Conservation (phyloP, 2,329 filamentous ascomycete genomes). For the Ophiostoma tasmaniense region DNA sequence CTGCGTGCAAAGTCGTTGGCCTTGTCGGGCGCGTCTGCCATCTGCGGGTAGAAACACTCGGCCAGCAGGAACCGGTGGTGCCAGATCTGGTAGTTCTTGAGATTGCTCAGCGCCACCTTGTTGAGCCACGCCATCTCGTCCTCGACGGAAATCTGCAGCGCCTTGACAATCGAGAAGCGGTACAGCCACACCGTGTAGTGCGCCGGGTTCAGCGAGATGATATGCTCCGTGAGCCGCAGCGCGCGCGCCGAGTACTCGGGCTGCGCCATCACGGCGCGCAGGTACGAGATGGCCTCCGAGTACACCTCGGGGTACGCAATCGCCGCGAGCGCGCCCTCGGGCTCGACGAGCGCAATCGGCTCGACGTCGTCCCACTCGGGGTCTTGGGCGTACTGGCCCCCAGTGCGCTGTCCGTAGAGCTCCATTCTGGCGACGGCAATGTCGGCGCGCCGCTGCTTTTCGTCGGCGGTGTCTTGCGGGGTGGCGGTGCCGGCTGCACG, state of each 20-base stretch:
- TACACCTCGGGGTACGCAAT: slow-evolving; percentile 91
- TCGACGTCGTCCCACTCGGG: slow-evolving; percentile 76
- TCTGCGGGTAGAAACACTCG: slow-evolving; percentile 50
- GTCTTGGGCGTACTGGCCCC: slow-evolving; percentile 52
- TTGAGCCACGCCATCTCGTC: slow-evolving; percentile 84
- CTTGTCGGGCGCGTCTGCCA: slow-evolving; percentile 49
- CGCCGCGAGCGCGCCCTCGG: slow-evolving; percentile 73
- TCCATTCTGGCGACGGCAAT: slow-evolving; percentile 45
- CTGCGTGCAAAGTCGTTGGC: slow-evolving; percentile 49
- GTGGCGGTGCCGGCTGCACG: slow-evolving; percentile 23
- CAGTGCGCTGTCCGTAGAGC: slow-evolving; percentile 42
- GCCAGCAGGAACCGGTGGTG: slow-evolving; percentile 60
- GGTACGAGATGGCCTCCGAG: slow-evolving; percentile 83
- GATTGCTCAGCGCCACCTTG: slow-evolving; percentile 66
- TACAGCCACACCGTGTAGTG: slow-evolving; percentile 99
- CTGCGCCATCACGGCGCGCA: slow-evolving; percentile 83
- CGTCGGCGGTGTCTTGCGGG: slow-evolving; percentile 33
- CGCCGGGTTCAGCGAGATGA: slow-evolving; percentile 88
- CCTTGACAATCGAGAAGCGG: slow-evolving; percentile 68
- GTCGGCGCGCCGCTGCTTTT: slow-evolving; percentile 39
- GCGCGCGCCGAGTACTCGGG: slow-evolving; percentile 76
- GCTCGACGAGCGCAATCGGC: slow-evolving; percentile 77
- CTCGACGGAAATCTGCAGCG: slow-evolving; percentile 54
- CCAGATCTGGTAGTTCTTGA: slow-evolving; percentile 99
- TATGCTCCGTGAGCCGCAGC: slow-evolving; percentile 73